Evolutionary conservation across 257 asterid species (phyloP).

Genomic region (Handroanthus guayacan): DNA sequence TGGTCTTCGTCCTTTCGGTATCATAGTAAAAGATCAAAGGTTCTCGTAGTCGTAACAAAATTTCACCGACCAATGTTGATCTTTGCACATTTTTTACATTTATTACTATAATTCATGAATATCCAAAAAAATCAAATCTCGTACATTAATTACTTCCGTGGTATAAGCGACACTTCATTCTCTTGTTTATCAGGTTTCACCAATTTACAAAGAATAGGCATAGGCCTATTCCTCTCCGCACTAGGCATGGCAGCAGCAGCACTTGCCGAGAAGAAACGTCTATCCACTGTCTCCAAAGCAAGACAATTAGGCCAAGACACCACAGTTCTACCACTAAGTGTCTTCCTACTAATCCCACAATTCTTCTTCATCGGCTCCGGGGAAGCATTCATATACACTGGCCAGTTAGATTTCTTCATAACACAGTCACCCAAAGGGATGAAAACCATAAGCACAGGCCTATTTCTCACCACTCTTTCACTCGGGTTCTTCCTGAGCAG

Average conservation of each 20-base stretch:
- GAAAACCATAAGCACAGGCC: slow-evolving; percentile 56
- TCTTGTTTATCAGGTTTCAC: slow-evolving; percentile 39
- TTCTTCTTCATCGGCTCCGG: slow-evolving; percentile 53
- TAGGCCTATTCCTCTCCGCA: slow-evolving; percentile 48
- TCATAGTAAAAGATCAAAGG: too few species aligned
- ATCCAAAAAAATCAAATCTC: too few species aligned
- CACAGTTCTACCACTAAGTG: slow-evolving; percentile 40
- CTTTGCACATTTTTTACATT: too few species aligned
- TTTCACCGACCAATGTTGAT: too few species aligned
- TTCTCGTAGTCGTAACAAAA: too few species aligned
- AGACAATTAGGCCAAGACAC: slow-evolving; percentile 3
- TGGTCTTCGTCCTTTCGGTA: too few species aligned
- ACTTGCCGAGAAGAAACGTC: slow-evolving; percentile 44
- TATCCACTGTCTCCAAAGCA: slow-evolving; percentile 38
- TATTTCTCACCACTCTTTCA: slow-evolving; percentile 48
- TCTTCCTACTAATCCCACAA: slow-evolving; percentile 51
- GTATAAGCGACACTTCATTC: too few species aligned
- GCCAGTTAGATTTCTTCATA: slow-evolving; percentile 56
- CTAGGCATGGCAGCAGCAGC: slow-evolving; percentile 55
- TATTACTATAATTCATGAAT: too few species aligned
- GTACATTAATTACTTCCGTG: too few species aligned
- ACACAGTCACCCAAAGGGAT: slow-evolving; percentile 56
- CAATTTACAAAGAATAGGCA: slow-evolving; percentile 49
- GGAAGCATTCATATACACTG: slow-evolving; percentile 52
- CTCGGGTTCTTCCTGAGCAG: slow-evolving; percentile 51